These are phyloP conservation scores for Furcasterigmium furcatum DNA, from an alignment of 2,329 filamentous ascomycete genomes.

Conservation along the genomic window DNA sequence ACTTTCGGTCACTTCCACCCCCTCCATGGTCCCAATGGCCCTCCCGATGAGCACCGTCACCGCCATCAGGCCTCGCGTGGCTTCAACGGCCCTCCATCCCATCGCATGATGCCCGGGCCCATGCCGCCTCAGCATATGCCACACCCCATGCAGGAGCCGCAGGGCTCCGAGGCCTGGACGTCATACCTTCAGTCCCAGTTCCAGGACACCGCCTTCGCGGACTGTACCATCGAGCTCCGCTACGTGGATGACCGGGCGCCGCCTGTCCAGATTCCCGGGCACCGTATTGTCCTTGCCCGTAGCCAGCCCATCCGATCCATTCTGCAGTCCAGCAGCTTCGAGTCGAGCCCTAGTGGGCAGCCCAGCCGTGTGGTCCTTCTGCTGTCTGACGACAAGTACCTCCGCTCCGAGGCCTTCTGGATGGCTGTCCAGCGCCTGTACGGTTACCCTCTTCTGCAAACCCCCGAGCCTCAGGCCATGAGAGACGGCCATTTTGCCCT, in stretches of 20 bases:
- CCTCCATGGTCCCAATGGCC: constrained; percentile 34
- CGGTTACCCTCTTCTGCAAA: constrained; percentile 44
- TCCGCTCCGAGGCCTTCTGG: constrained; percentile 54
- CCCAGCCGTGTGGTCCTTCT: constrained; percentile 37
- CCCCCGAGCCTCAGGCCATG: constrained; percentile 24
- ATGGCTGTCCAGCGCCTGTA: constrained; percentile 57
- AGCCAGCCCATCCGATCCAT: constrained; percentile 35
- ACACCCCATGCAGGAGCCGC: constrained; percentile 12
- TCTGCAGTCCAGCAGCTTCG: constrained; percentile 11
- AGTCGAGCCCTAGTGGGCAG: constrained; percentile 16
- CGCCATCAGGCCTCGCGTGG: constrained; percentile 2
- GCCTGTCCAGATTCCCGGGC: constrained; percentile 44
- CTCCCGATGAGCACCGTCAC: constrained; percentile 24
- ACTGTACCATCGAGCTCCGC: constrained; percentile 44
- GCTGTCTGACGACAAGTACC: constrained; percentile 47
- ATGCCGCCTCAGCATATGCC: constrained; percentile 13
- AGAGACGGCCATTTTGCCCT: constrained; percentile 24
- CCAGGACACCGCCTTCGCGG: constrained; percentile 31
- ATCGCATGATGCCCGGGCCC: constrained; percentile 24
- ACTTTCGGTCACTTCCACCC: constrained; percentile 35
- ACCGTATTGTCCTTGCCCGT: constrained; percentile 53
- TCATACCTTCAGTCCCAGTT: constrained; percentile 36
- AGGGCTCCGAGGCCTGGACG: constrained; percentile 30
- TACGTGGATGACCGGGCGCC: constrained; percentile 34
- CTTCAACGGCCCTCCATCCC: constrained; percentile 16